Evolutionary conservation across 2,329 filamentous ascomycete genomes (phyloP), one percentile per base, ranked within the genome.

Genomic region (Fusarium annulatum): DNA sequence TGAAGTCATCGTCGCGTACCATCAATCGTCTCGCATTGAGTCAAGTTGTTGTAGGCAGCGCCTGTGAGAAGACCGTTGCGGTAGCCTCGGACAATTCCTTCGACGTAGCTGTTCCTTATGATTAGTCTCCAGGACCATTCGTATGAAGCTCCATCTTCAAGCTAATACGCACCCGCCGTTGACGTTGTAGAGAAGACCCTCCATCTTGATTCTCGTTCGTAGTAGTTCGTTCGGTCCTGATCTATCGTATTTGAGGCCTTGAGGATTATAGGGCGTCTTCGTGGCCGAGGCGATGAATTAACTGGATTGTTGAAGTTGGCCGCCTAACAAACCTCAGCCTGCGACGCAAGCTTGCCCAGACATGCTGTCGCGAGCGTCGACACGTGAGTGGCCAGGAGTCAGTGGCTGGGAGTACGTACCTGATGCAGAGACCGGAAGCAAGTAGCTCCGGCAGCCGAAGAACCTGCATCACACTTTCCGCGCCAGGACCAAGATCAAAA

Each of bases 1-100:
- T 38, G 34, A 39, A 41, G 36, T n/a, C 26, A 52, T 10, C 18
- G 42, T 51, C 65, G 77, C 88, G 78, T 85, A 96, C 96, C 96
- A 85, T 98, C 96, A 79, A 98, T 96, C 56, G 91, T 97, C 86
- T 98, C 96, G 90, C 96, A 98, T 89, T 98, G 96, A 72, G 93
- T 97, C 85, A 98, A 85, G 87, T 98, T 99, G 86, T 89, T 92
- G 86, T 99, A 99, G 86, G 96, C 97, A 82, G 94, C 88, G 83
- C 92, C 86, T 63, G 93, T 98, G 81, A 99, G 90, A 73, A 99
- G 92, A 80, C 92, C 90, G 85, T 98, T 99, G 81, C 96, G 93
- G 86, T 98, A 99, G 74, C 96, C 96, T 80, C 96, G 94, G 79
- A 98, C 94, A 82, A 99, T 95, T 83, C 96, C 96, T 86, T 99